Base-by-base conservation (phyloP, 805 yeast species). In the Saturnispora silvae region DNA sequence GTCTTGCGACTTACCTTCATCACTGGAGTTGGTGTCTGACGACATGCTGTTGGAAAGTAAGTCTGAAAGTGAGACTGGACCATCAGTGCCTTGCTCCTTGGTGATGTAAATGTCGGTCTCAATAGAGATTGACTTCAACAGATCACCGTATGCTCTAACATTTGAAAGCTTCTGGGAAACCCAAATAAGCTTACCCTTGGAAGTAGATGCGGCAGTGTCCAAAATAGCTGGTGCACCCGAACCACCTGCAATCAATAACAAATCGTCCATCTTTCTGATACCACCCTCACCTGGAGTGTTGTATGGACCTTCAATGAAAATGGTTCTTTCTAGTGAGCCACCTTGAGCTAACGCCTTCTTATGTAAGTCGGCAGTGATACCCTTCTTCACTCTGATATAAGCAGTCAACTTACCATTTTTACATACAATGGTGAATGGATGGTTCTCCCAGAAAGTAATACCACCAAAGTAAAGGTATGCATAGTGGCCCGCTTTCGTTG, bases 271-370 rank as follows among this genome's bases (percentile, higher is more conserved):
- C 34, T 61, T 58, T 15, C 57, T 57, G 10, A 72, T 57, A 1
- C 77, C 69, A 5, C 70, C 50, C 3, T 67, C 44, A 30, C 64
- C 61, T 1, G 84, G 83, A 14, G 43, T 41, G 22, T 42, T 41
- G 50, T 81, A 81, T 2, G 87, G 86, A 1, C 89, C 87, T 50
- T 81, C 89, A 3, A 75, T 31, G 8, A 62, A 51, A 8, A 65
- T 50, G 16, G 60, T 40, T 38, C 46, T 20, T 39, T 47, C 11
- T 5, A 44, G 13, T 4, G 31, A 20, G 10, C 32, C 31, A 22
- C 35, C 37, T 8, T 34, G 29, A n/a, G 30, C 30, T 18, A 47
- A 14, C n/a, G 65, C 44, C 32, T 54, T 54, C 16, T 52, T 49
- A 41, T 56, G 51, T 17, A 72, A 45, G 27, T 58, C 58, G 37